Base-by-base conservation (phyloP, 805 yeast species). In the Metschnikowia picachoensis region DNA sequence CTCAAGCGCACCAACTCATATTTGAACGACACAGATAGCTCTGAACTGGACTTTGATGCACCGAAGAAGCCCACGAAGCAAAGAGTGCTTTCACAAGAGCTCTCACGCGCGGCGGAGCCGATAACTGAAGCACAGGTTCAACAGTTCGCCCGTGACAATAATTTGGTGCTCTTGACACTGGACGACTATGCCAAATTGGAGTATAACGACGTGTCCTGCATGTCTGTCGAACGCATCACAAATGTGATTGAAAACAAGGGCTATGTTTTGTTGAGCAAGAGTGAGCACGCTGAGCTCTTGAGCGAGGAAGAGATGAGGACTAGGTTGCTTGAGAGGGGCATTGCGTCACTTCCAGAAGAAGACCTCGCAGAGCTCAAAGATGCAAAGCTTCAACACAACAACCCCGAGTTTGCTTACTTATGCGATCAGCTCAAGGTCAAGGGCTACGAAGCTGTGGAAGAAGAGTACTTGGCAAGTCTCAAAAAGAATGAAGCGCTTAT, bases 261-360 rank as follows among this genome's bases (percentile, higher is more conserved):
- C 9, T 60, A 50, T 37, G 62, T 64, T 12, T 41, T 67, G 14
- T 41, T 71, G 25, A 56, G 57, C 15, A 48, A 54, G 35, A 37
- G 55, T n/a, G 67, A 67, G 35, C 61, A 67, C 43, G 57, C 58
- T 11, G 53, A 50, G 2, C 60, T 70, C 27, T 16, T 58, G 27
- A 60, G 60, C 46, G 75, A 70, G 47, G 53, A 60, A 14, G 68
- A 64, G 39, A 70, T 72, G 75, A 56, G 55, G 42, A 55, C 54
- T 30, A 62, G 53, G 39, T 56, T 72, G 30, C 52, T 52, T 31
- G 46, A 60, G 4, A 60, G 53, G 39, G 74, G 75, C 1, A 56
- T 72, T 30, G 65, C 66, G 2, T 60, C 70, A 2, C 44, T 71
- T 10, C 66, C 73, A 3, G 33, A 37, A 3, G 51, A 47, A 3